Conservation (phyloP, 176 grass and related monocot genomes). For the Cenchrus americanus region DNA sequence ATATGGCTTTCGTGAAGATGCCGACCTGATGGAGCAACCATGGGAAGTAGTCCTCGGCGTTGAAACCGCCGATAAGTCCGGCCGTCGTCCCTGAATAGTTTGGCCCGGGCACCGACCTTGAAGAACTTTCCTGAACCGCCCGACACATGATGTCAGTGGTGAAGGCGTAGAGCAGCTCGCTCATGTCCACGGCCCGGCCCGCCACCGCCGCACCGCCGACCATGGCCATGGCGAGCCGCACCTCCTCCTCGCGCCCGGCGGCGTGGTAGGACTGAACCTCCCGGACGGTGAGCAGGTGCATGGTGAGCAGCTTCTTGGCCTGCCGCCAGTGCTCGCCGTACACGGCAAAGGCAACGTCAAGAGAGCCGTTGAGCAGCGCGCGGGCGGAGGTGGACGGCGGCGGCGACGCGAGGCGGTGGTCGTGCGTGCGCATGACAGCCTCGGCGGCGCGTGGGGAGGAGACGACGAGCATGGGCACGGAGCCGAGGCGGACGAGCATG, state of each 20-base stretch:
- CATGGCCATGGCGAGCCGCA: not conserved
- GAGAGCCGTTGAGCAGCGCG: conserved; percentile 17
- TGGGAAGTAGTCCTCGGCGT: too few relatives aligned
- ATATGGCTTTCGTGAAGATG: not conserved
- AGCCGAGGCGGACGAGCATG: conserved; percentile 46
- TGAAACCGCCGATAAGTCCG: too few relatives aligned
- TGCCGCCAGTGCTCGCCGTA: conserved; percentile 48
- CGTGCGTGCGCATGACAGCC: conserved; percentile 43
- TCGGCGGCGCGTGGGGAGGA: conserved; percentile 43
- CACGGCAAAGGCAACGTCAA: conserved; percentile 36
- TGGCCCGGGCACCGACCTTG: not conserved
- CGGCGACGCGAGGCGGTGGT: conserved; percentile 47
- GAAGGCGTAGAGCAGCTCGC: conserved; percentile 36
- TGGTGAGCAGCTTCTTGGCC: conserved; percentile 24
- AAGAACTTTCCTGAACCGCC: conserved; percentile 14
- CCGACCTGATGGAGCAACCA: too few relatives aligned
- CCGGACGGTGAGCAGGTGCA: conserved; percentile 26
- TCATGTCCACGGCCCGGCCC: conserved; percentile 33
- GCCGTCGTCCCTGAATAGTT: conserved; percentile 23
- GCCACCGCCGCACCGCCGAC: not conserved
- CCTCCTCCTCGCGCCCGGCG: conserved; percentile 13
- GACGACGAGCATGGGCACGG: conserved; percentile 37
- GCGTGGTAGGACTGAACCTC: conserved; percentile 13
- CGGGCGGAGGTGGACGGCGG: conserved; percentile 20
- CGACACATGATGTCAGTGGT: conserved; percentile 44